phyloP scores from a whole-genome alignment of 2,329 filamentous ascomycete species.

The Chrysoporthe cubensis region DNA sequence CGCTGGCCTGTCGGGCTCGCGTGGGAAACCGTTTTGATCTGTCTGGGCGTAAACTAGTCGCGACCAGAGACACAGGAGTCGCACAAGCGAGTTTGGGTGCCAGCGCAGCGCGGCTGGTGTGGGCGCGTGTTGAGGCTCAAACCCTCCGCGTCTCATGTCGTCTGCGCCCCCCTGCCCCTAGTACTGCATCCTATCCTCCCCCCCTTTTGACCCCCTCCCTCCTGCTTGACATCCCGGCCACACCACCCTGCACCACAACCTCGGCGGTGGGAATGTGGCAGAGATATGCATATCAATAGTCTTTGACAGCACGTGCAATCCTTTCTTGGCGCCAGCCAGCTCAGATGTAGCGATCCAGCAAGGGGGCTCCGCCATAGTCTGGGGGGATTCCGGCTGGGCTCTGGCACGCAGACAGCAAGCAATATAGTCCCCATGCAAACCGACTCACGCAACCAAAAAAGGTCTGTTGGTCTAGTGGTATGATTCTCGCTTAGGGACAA shows the following conservation, averaged over 20 bases:
- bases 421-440: too few species aligned
- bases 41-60: not conserved
- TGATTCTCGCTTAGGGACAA: conserved; percentile 71
- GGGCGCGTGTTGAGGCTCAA: conserved; percentile 18
- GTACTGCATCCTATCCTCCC: too few species aligned
- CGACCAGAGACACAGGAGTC: not conserved
- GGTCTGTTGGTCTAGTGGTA: conserved; percentile 67
- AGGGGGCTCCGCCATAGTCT: too few species aligned
- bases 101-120: not conserved
- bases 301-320: not conserved
- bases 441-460: not conserved
- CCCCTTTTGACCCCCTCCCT: not conserved
- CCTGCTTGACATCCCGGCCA: not conserved
- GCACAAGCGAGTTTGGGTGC: conserved; percentile 16
- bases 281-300: not conserved
- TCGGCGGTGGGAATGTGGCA: not conserved
- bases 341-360: not conserved
- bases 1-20: not conserved
- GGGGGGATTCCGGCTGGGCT: too few species aligned
- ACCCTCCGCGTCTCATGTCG: conserved; percentile 16
- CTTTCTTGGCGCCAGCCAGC: not conserved
- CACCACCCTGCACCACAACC: not conserved
- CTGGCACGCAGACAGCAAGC: too few species aligned
- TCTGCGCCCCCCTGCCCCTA: not conserved
- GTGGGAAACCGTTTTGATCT: not conserved